Conservation (phyloP, 139 green algal species). For the Picochlorum costavermella region DNA sequence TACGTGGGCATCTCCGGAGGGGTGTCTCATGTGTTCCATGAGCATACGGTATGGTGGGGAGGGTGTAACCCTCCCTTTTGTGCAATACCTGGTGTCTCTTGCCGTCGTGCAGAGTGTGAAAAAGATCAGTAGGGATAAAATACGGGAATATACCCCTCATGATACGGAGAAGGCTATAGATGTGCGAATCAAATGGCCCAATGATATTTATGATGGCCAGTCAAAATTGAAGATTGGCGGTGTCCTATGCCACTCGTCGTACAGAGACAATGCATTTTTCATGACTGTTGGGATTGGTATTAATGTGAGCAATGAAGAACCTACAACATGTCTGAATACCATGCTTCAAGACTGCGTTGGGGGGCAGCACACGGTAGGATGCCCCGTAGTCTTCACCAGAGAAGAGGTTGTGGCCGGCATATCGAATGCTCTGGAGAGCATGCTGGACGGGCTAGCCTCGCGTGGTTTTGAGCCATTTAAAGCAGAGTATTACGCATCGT, state of each 20-base stretch:
- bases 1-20: constrained; percentile 71
- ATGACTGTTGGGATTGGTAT: constrained; percentile 74
- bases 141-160: background rate
- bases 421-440: constrained; percentile 36
- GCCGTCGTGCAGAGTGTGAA: constrained; percentile 74
- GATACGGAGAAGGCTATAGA: constrained; percentile 22
- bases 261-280: constrained; percentile 46
- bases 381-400: background rate
- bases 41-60: constrained; percentile 28
- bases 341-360: constrained; percentile 38
- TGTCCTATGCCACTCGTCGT: constrained; percentile 84
- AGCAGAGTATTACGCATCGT: constrained; percentile 55
- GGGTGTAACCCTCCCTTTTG: constrained; percentile 67
- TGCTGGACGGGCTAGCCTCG: constrained; percentile 48
- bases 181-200: constrained; percentile 93
- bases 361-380: background rate
- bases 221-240: constrained; percentile 75
- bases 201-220: constrained; percentile 76
- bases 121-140: constrained; percentile 10
- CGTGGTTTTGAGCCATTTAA: constrained; percentile 59
- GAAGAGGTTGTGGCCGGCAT: constrained; percentile 48
- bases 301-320: constrained; percentile 81
- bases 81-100: constrained; percentile 90
- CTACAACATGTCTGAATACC: constrained; percentile 81
- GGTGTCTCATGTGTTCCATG: constrained; percentile 91